Evolutionary conservation across 2,329 filamentous ascomycete species (phyloP).

Genomic region (Botrytis deweyae): DNA sequence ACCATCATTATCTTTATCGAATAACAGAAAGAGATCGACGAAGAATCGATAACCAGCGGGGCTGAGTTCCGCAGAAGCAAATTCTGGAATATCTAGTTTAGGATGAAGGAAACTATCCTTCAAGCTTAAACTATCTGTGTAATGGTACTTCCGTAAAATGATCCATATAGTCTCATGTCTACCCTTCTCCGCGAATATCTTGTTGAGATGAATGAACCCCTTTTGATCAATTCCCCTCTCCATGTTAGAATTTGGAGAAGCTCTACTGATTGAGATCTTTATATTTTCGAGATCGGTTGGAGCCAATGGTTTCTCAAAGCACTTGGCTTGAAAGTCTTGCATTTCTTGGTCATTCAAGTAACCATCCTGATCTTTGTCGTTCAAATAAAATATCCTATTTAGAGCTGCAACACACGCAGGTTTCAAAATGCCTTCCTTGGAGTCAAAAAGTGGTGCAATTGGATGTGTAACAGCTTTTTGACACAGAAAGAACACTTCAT

Average conservation of each 20-base stretch:
- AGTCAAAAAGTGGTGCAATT: constrained; percentile 93
- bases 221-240: constrained; percentile 74
- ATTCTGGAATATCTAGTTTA: constrained; percentile 90
- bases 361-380: constrained; percentile 94
- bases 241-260: constrained; percentile 60
- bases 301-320: constrained; percentile 84
- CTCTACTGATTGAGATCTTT: constrained; percentile 78
- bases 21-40: constrained; percentile 90
- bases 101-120: constrained; percentile 90
- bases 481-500: constrained; percentile 95
- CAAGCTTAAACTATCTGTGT: constrained; percentile 90
- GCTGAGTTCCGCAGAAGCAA: constrained; percentile 88
- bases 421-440: constrained; percentile 87
- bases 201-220: constrained; percentile 89
- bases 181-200: constrained; percentile 94
- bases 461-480: constrained; percentile 98
- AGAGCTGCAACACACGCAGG: constrained; percentile 84
- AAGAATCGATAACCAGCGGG: constrained; percentile 96
- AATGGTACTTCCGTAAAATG: constrained; percentile 90
- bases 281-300: constrained; percentile 85
- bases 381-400: constrained; percentile 89
- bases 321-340: constrained; percentile 84
- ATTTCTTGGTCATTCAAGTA: constrained; percentile 89
- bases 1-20: constrained; percentile 97
- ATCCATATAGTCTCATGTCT: constrained; percentile 99